A percentile compares a stretch with the other conserved stretches of the same genome.
These are phyloP conservation scores for Colletotrichum camelliae DNA, from an alignment of 2,329 filamentous ascomycete species.

Conservation along the genomic window DNA sequence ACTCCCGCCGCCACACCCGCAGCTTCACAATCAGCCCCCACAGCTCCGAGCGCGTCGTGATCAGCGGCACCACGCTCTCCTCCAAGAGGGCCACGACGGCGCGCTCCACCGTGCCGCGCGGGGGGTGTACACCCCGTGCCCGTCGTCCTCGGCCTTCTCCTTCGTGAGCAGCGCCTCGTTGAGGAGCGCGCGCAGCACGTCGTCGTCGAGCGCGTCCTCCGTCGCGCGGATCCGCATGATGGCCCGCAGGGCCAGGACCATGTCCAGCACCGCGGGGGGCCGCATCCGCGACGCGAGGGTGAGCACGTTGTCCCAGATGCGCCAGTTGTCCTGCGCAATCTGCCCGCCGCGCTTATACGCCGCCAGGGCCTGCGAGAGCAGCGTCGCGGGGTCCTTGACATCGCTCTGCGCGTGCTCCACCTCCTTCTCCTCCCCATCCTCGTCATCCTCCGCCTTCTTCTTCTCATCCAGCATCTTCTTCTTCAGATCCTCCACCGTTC, in stretches of 20 bases:
- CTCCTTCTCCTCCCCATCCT: constrained; percentile 26
- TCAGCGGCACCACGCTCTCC: constrained; percentile 76
- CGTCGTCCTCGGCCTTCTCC: constrained; percentile 37
- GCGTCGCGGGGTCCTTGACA: constrained; percentile 57
- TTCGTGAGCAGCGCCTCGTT: constrained; percentile 66
- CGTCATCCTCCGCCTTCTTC: constrained; percentile 27
- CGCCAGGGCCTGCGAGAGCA: constrained; percentile 76
- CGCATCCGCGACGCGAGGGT: constrained; percentile 81
- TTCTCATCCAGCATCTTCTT: constrained; percentile 19
- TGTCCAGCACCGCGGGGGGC: constrained; percentile 77
- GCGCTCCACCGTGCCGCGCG: constrained; percentile 64
- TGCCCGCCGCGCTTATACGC: constrained; percentile 88
- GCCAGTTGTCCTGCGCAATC: constrained; percentile 84
- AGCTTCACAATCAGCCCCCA: constrained; percentile 79
- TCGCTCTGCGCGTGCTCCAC: constrained; percentile 1
- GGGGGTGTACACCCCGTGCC: constrained; percentile 38
- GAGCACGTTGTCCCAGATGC: constrained; percentile 97
- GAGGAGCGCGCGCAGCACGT: constrained; percentile 75
- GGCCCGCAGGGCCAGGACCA: constrained; percentile 75
- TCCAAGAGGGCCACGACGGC: constrained; percentile 78
- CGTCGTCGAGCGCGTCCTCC: constrained; percentile 79
- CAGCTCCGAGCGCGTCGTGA: constrained; percentile 78
- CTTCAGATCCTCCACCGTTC: constrained; percentile 49
- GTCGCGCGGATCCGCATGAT: constrained; percentile 79
- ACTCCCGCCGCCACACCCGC: constrained; percentile 75